phyloP scores from a whole-genome alignment of 345 rosid species.

The Citrus australasica region DNA sequence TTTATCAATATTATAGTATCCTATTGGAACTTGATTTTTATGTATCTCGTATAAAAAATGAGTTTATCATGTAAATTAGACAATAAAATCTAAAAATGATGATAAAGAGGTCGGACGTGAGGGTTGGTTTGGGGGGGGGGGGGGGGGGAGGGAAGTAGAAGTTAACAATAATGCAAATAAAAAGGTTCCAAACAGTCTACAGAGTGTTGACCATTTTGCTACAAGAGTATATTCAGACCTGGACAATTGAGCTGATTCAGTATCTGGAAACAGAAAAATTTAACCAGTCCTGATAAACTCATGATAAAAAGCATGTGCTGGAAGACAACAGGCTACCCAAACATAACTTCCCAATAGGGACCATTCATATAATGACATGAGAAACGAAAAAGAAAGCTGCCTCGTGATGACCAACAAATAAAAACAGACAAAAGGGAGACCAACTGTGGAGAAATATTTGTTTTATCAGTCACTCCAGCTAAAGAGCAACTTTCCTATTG shows the following conservation, averaged over 20 bases:
- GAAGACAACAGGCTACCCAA: neutral
- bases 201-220: too few species aligned
- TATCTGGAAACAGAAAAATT: neutral
- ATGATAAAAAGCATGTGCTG: neutral
- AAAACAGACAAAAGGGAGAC: neutral
- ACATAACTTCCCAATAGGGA: neutral
- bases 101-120: neutral
- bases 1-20: neutral
- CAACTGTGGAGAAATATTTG: neutral
- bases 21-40: neutral
- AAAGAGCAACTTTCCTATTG: neutral
- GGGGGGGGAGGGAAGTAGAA: rapidly evolving
- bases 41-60: neutral
- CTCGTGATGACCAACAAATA: neutral
- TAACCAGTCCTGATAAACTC: neutral
- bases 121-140: neutral
- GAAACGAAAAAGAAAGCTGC: neutral
- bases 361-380: neutral
- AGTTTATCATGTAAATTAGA: neutral
- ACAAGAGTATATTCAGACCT: neutral
- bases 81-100: neutral
- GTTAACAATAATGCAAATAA: neutral
- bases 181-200: too few species aligned
- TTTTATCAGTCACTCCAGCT: neutral
- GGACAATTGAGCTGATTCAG: neutral